phyloP scores from a whole-genome alignment of 2,329 filamentous ascomycete genomes.

The Fusarium guadeloupense region DNA sequence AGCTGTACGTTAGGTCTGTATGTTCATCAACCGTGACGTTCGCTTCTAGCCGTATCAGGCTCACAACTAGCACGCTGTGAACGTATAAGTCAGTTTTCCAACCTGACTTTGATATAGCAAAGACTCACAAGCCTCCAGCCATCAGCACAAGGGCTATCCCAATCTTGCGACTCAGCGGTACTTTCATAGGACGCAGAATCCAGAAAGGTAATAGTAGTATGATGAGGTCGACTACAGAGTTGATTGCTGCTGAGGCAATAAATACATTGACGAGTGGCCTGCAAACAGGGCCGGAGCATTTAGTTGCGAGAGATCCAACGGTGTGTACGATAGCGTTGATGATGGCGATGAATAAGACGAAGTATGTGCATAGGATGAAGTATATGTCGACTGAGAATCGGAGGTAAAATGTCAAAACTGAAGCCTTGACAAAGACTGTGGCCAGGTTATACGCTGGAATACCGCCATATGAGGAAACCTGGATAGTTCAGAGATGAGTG shows the following conservation, averaged over 20 bases:
- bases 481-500: neutral
- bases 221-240: neutral
- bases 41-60: constrained; percentile 3
- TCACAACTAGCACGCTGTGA: constrained; percentile 6
- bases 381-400: constrained; percentile 21
- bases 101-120: no score
- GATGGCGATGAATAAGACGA: neutral
- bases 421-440: constrained; percentile 34
- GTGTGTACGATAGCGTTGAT: constrained; percentile 1
- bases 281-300: neutral
- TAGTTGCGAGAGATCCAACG: neutral
- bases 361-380: neutral
- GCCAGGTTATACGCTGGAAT: constrained; percentile 27
- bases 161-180: neutral
- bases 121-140: constrained; percentile 17
- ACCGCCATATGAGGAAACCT: constrained; percentile 2
- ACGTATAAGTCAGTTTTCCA: neutral
- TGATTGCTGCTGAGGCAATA: neutral
- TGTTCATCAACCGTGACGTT: neutral
- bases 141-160: constrained; percentile 13
- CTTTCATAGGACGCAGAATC: constrained; percentile 13
- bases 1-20: neutral
- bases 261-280: neutral
- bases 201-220: constrained; percentile 16
- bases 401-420: constrained; percentile 34